A percentile compares a stretch with the other conserved stretches of the same genome.
These are phyloP conservation scores for Epichloe hybrida DNA, from an alignment of 2,329 filamentous ascomycete genomes.

Conservation along the genomic window DNA sequence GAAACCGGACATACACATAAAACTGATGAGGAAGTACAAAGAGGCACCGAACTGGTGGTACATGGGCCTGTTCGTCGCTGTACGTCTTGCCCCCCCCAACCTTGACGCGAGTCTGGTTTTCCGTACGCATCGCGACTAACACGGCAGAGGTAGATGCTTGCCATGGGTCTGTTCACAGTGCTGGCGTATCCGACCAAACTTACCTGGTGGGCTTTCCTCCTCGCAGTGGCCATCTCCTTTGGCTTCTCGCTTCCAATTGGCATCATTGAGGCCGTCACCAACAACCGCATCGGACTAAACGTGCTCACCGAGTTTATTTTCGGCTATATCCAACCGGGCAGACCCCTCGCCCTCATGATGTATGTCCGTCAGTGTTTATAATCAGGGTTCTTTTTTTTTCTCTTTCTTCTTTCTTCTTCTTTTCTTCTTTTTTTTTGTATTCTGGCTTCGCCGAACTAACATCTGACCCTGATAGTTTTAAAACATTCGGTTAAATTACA, in stretches of 20 bases:
- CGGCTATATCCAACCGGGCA: slow-evolving; percentile 62
- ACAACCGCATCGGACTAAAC: slow-evolving; percentile 59
- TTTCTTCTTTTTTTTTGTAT: background rate
- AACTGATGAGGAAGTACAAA: slow-evolving; percentile 47
- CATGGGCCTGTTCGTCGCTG: slow-evolving; percentile 39
- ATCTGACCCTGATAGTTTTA: slow-evolving; percentile 31
- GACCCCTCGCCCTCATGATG: slow-evolving; percentile 61
- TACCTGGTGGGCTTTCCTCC: slow-evolving; percentile 58
- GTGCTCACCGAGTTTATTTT: slow-evolving; percentile 63
- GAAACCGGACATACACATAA: slow-evolving; percentile 51
- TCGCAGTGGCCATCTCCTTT: slow-evolving; percentile 51
- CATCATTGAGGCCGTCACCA: slow-evolving; percentile 56
- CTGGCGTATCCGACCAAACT: slow-evolving; percentile 53
- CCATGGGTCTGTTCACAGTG: slow-evolving; percentile 39
- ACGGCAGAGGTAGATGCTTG: slow-evolving; percentile 31
- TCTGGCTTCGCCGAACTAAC: background rate
- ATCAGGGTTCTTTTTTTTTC: background rate
- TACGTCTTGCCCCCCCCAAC: slow-evolving; percentile 18
- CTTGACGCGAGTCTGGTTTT: background rate
- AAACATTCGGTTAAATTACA: slow-evolving; percentile 49
- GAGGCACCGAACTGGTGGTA: slow-evolving; percentile 55
- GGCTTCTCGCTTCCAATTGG: slow-evolving; percentile 53
- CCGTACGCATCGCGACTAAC: background rate
- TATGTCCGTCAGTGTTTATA: slow-evolving; percentile 19
- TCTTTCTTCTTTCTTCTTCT: too few species aligned